These are phyloP conservation scores for Prosopis cineraria DNA, from an alignment of 306 rosid genomes.

Conservation along the genomic window DNA sequence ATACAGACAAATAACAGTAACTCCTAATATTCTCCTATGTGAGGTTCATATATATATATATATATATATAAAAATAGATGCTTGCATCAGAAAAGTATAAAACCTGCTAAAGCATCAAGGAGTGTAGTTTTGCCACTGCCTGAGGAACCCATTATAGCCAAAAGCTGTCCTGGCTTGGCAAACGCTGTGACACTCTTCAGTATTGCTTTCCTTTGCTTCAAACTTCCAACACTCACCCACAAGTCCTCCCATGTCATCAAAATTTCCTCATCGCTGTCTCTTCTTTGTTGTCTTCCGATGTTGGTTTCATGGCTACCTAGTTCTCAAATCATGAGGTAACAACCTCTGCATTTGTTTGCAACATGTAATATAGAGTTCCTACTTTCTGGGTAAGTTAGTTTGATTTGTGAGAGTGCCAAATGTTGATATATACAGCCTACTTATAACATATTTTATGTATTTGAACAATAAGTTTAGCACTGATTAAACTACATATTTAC, in stretches of 20 bases:
- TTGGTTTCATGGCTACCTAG: background rate
- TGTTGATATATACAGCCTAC: too few relatives aligned
- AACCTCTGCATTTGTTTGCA: background rate
- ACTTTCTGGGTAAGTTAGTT: background rate
- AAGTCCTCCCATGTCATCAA: slow-evolving; percentile 36
- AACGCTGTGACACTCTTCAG: slow-evolving; percentile 46
- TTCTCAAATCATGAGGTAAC: background rate
- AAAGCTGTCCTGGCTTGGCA: slow-evolving; percentile 60
- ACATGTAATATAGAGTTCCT: background rate
- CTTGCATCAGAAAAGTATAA: background rate
- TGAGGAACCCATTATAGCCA: slow-evolving; percentile 86
- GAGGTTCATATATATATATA: too few relatives aligned
- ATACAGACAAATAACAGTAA: too few relatives aligned
- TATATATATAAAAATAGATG: too few relatives aligned
- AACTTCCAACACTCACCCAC: slow-evolving; percentile 30
- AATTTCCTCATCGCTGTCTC: background rate
- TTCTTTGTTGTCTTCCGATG: background rate
- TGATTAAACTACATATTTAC: background rate
- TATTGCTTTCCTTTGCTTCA: slow-evolving; percentile 28
- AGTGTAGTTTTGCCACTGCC: slow-evolving; percentile 76
- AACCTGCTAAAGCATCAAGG: slow-evolving; percentile 72
- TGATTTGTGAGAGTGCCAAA: background rate
- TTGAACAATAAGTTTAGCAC: too few relatives aligned
- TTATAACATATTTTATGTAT: too few relatives aligned
- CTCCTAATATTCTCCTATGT: too few relatives aligned